A percentile compares a stretch with the other conserved stretches of the same genome.
Conservation (phyloP, 2,329 filamentous ascomycete species). For the Periconia macrospinosa region DNA sequence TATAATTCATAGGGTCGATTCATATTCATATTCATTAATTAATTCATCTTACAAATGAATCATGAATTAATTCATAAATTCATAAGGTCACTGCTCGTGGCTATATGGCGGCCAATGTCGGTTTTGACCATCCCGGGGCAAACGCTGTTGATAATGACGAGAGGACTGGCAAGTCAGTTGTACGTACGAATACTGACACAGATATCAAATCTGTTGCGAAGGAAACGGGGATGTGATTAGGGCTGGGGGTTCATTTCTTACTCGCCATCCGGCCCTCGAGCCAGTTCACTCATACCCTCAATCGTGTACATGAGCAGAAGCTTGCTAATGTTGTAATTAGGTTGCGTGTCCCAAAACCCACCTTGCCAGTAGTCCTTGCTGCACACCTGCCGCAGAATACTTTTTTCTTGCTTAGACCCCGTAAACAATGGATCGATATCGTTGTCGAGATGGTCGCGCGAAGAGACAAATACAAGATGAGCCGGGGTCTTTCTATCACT, state of each 20-base stretch:
- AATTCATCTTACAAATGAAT: too few species aligned
- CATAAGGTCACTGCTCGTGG: background rate
- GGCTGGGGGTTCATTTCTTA: slow-evolving; percentile 8
- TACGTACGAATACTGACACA: background rate
- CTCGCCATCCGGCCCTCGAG: slow-evolving; percentile 10
- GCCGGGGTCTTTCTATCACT: slow-evolving; percentile 4
- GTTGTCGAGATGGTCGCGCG: slow-evolving; percentile 11
- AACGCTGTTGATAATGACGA: slow-evolving; percentile 11
- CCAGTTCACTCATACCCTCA: slow-evolving; percentile 8
- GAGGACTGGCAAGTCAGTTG: slow-evolving; percentile 5
- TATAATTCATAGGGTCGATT: too few species aligned
- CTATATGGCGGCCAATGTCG: slow-evolving; percentile 6
- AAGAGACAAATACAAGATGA: slow-evolving; percentile 11
- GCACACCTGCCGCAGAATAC: slow-evolving; percentile 9
- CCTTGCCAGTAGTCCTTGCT: slow-evolving; percentile 10
- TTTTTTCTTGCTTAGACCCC: slow-evolving; percentile 5
- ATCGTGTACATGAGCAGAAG: slow-evolving; percentile 12
- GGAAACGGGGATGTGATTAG: background rate
- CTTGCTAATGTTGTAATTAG: slow-evolving; percentile 12
- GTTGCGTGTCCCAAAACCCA: slow-evolving; percentile 7
- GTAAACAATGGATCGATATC: slow-evolving; percentile 3
- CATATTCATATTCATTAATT: too few species aligned
- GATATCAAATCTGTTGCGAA: background rate
- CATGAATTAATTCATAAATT: too few species aligned
- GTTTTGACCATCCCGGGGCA: slow-evolving; percentile 13